These are phyloP conservation scores for Vitis hybrid DNA, from an alignment of 177 flowering plant species.

Conservation along the genomic window DNA sequence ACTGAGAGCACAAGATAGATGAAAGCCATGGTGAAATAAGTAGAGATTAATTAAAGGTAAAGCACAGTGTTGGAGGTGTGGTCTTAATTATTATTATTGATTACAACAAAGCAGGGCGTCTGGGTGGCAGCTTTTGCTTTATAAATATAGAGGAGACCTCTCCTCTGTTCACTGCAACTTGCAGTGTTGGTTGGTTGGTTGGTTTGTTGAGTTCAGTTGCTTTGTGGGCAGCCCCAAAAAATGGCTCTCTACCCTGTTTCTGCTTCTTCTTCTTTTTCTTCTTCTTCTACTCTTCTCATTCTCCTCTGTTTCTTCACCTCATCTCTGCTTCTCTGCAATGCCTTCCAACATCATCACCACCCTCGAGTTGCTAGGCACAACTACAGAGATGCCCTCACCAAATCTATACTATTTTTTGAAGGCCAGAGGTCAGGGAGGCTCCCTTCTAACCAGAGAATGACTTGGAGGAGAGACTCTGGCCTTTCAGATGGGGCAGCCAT, in stretches of 20 bases:
- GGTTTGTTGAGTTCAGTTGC: conserved; percentile 14
- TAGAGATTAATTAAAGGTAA: background rate
- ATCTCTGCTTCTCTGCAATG: conserved; percentile 36
- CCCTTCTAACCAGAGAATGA: conserved; percentile 77
- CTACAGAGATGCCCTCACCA: conserved; percentile 94
- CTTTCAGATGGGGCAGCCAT: conserved; percentile 82
- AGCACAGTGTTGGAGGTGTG: background rate
- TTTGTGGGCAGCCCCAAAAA: conserved; percentile 8
- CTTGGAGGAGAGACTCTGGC: conserved; percentile 90
- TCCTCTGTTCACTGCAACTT: conserved; percentile 12
- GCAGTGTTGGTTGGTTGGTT: conserved; percentile 23
- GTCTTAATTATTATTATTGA: conserved; percentile 11
- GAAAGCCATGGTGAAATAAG: background rate
- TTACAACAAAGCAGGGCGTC: conserved; percentile 14
- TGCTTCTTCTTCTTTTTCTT: conserved; percentile 11
- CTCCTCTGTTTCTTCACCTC: conserved; percentile 25
- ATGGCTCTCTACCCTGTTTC: conserved; percentile 32
- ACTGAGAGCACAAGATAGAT: background rate
- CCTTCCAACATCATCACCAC: conserved; percentile 33
- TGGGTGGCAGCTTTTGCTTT: conserved; percentile 23
- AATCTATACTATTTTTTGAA: conserved; percentile 86
- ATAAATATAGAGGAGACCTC: conserved; percentile 33
- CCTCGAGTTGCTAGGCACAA: conserved; percentile 59
- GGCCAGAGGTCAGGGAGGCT: conserved; percentile 97
- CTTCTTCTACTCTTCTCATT: conserved; percentile 18